These are phyloP conservation scores for Xylaria venustula DNA, from an alignment of 495 filamentous ascomycete genomes.

Conservation along the genomic window DNA sequence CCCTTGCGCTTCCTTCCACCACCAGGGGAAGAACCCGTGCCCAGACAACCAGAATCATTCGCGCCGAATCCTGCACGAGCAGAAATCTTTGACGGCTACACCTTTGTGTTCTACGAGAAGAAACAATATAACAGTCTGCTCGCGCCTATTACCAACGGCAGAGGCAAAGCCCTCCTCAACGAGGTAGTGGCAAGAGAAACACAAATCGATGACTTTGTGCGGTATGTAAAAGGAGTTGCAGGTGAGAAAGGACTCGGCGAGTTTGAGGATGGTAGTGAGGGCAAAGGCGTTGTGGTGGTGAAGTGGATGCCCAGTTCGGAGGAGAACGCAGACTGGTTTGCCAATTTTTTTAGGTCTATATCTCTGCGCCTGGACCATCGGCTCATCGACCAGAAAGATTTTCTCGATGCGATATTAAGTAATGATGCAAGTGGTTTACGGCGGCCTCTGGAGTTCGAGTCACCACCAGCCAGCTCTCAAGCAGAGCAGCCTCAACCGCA, in stretches of 20 bases:
- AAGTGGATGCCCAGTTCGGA: slow-evolving; percentile 65
- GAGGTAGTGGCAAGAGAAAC: slow-evolving; percentile 63
- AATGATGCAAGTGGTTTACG: slow-evolving; percentile 70
- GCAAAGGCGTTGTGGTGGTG: slow-evolving; percentile 75
- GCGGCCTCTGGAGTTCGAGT: slow-evolving; percentile 54
- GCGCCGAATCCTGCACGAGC: slow-evolving; percentile 62
- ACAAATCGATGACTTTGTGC: slow-evolving; percentile 70
- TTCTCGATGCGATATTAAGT: slow-evolving; percentile 83
- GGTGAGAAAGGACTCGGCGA: slow-evolving; percentile 68
- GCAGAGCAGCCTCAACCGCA: slow-evolving; percentile 6
- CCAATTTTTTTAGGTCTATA: slow-evolving; percentile 62
- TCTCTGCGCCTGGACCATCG: slow-evolving; percentile 72
- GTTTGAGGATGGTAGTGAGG: slow-evolving; percentile 59
- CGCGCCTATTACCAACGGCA: slow-evolving; percentile 70
- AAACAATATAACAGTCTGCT: slow-evolving; percentile 77
- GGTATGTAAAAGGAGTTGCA: slow-evolving; percentile 71
- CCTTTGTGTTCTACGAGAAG: slow-evolving; percentile 80
- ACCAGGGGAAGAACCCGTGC: slow-evolving; percentile 68
- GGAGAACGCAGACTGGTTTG: slow-evolving; percentile 64
- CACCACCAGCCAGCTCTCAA: slow-evolving; percentile 17
- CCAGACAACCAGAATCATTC: slow-evolving; percentile 62
- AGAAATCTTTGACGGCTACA: slow-evolving; percentile 81
- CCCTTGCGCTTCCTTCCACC: slow-evolving; percentile 68
- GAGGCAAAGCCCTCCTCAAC: slow-evolving; percentile 75
- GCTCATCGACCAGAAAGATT: slow-evolving; percentile 86